Evolutionary conservation across 352 stramenopile species (phyloP), one percentile per base, ranked within the genome.

Genomic region (Phytophthora ramorum): DNA sequence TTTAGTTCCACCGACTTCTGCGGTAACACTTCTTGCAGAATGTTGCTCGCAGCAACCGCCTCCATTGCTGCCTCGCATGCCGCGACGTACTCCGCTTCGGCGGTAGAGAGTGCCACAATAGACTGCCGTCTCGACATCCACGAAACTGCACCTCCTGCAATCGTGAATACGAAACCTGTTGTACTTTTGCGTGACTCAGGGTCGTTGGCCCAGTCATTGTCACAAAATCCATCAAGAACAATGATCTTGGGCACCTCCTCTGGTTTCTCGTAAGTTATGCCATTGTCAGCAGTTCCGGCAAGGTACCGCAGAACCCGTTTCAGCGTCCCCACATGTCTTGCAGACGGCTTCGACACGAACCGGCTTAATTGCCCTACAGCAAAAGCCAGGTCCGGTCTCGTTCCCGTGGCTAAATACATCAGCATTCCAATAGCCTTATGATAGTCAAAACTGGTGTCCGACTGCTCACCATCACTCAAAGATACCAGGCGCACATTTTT

Each of bases 381-480:
- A 52, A 58, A 76, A 4, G 71, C 67, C 0, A 73, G 24, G 26
- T 76, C 71, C 4, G 63, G 44, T 7, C 51, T 54, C 9, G 50
- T 77, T 20, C 48, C 59, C n/a, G 73, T 75, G 0, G 62, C 56
- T 10, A 77, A 34, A 26, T 75, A 77, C 72, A 80, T 71, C 9
- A 71, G 45, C 45, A 53, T 63, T 10, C 55, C 63, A 9, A 76
- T 22, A 2, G 58, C 19, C 13, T 58, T 58, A 13, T 57, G 41
- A 49, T 71, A 78, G 30, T 10, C 30, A 35, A 35, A 35, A 35
- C 30, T 35, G 9, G 34, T 40, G 34, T 40, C 34, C 34, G 34
- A 4, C 34, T 40, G 34, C 12, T 40, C 34, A 16, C 16, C 16
- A 7, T 34, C 28, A 8, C 2, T 12, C 34, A 40, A n/a, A 40